Base-by-base conservation (phyloP, 2,329 filamentous ascomycete genomes). In the Ophiocordyceps camponoti-leonardi region DNA sequence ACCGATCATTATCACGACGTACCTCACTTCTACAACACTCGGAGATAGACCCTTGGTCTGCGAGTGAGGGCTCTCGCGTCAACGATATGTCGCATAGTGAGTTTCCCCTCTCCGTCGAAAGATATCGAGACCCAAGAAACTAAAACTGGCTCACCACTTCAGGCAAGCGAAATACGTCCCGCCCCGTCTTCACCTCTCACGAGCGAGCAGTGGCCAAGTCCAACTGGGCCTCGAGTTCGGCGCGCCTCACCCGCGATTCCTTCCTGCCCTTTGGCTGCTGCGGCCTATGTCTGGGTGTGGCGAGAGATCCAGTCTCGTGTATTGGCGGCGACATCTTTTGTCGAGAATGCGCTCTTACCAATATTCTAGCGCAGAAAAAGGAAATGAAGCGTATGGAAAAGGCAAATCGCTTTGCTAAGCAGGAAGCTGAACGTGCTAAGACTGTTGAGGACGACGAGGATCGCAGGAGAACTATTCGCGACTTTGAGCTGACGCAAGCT, bases 221-320 rank as follows among this genome's bases (percentile, higher is more conserved):
- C 18, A 78, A 79, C 53, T 96, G 92, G 87, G 79, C 81, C 53
- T 77, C 81, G 10, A 84, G 81, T 52, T 79, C 82, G 44, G 86
- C 87, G n/a, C 83, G 86, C 45, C 78, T 96, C 31, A 80, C 76
- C 20, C 83, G 90, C 57, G 92, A 96, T 59, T 92, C 85, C 46
- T 96, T 94, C 62, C 77, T 96, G 12, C 81, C 86, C 6, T 94
- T 96, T 61, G 86, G 83, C 45, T 86, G 82, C 20, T 98, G 90
- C 67, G 77, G 81, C 45, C 72, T 98, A 26, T 98, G 90, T 58
- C 79, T 96, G 16, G 77, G 87, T 48, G 75, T 81, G 8, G 83
- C 88, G 19, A 76, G 81, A 28, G 77, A 86, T 42, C 88, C 92
- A 1, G 86, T 95, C 33, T 79, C 86, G 20, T 96, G 90, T 62